A percentile compares a stretch with the other conserved stretches of the same genome.
phyloP scores from a whole-genome alignment of 306 rosid species.

The Quercus cerris region DNA sequence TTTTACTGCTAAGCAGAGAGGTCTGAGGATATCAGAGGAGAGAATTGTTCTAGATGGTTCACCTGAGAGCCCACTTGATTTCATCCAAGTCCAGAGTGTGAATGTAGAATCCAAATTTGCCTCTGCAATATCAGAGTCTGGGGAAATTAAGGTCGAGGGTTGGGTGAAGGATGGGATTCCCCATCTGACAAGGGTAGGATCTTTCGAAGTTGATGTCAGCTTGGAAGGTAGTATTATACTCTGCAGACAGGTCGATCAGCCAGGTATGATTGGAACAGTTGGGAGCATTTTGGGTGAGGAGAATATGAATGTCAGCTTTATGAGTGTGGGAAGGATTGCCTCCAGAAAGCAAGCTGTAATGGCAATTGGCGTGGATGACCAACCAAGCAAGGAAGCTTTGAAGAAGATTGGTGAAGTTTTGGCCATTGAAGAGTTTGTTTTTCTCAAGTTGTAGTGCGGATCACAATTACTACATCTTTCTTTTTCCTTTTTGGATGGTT shows the following conservation, averaged over 20 bases:
- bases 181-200: constrained; percentile 90
- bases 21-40: constrained; percentile 84
- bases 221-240: constrained; percentile 88
- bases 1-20: constrained; percentile 94
- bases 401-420: constrained; percentile 82
- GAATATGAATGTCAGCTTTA: constrained; percentile 92
- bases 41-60: constrained; percentile 73
- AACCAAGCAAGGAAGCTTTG: constrained; percentile 65
- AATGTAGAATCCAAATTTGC: constrained; percentile 91
- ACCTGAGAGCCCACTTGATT: constrained; percentile 78
- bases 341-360: constrained; percentile 92
- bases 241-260: constrained; percentile 97
- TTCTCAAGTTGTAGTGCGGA: constrained; percentile 66
- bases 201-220: constrained; percentile 92
- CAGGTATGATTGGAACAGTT: constrained; percentile 84
- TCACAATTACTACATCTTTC: neutral
- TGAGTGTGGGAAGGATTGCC: constrained; percentile 96
- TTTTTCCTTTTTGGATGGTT: constrained; percentile 20
- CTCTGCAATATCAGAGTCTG: constrained; percentile 81
- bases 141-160: constrained; percentile 87
- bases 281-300: constrained; percentile 86
- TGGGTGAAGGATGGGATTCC: constrained; percentile 84
- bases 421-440: constrained; percentile 88
- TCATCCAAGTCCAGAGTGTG: constrained; percentile 82
- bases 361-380: constrained; percentile 99